A percentile compares a stretch with the other conserved stretches of the same genome.
Conservation (phyloP, 345 rosid species). For the Populus nigra region DNA sequence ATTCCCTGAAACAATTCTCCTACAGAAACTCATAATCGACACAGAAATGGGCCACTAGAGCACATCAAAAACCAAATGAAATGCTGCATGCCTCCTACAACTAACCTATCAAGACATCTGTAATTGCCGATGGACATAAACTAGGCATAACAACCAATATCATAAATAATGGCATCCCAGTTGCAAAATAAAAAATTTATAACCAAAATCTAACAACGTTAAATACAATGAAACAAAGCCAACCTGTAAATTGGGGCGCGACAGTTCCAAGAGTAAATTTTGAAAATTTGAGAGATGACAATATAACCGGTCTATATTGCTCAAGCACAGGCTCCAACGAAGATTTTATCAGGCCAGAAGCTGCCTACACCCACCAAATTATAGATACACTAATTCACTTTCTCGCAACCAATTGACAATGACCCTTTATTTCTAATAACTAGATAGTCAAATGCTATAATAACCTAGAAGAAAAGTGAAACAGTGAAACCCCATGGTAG, state of each 20-base stretch:
- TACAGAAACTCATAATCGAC: neutral
- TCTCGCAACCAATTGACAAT: neutral
- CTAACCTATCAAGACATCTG: neutral
- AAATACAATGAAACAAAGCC: constrained; percentile 19
- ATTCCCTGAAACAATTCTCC: neutral
- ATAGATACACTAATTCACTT: neutral
- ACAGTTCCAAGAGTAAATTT: constrained; percentile 96
- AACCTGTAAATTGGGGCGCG: constrained; percentile 99
- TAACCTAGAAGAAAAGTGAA: constrained; percentile 3
- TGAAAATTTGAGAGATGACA: constrained; percentile 87
- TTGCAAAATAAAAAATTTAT: neutral
- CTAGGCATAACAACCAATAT: neutral
- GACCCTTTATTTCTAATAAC: neutral
- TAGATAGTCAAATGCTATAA: neutral
- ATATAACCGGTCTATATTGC: constrained; percentile 85
- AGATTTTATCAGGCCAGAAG: constrained; percentile 84
- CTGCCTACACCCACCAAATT: constrained; percentile 58
- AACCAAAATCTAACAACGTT: neutral
- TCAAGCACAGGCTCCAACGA: constrained; percentile 91
- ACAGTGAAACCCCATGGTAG: neutral
- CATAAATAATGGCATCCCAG: neutral
- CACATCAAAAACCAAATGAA: neutral
- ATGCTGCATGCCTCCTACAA: neutral
- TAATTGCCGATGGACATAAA: neutral
- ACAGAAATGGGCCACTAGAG: neutral